Base-by-base conservation (phyloP, 2,329 filamentous ascomycete genomes). In the Graphilbum ipis-grandicollis region DNA sequence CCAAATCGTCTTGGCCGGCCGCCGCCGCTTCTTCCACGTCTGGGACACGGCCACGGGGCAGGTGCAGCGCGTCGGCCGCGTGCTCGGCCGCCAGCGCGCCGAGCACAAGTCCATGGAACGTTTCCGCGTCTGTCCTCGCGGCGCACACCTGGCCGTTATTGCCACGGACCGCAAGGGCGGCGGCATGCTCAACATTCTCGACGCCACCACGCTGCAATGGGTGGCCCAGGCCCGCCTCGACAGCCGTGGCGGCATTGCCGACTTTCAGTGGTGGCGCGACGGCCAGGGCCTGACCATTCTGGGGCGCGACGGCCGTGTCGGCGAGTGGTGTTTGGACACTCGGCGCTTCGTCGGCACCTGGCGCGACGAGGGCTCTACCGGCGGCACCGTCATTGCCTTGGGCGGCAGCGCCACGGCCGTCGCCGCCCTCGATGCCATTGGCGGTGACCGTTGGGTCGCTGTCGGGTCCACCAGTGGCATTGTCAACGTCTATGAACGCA, bases 241-340 rank as follows among this genome's bases (percentile, higher is more conserved):
- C 49, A 79, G 81, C 44, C 68, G 72, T 34, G 77, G 84, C 35
- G 86, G 86, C 28, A 76, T 96, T 34, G 79, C 83, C 1, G 88
- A 94, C 54, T 92, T 94, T 50, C 75, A 73, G 2, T 98, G 90
- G 90, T 94, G 86, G 86, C 68, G 73, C 37, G 75, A 83, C 42
- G 81, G 86, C 25, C 70, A 77, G 30, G 88, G 86, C 5, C 63
- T 98, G 48, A 79, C 75, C 1, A 79, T 93, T 31, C 72, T 81
- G 1, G 85, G 83, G 41, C 86, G 79, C 55, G 84, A 81, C 46
- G 90, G 90, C 19, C 82, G 93, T 51, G 71, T 96, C 7, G 85
- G 82, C 37, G 90, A 98, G 60, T 98, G 83, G 71, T 79, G 75
- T 51, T 63, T 92, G 41, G 62, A 64, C 18, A 59, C 70, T 19